A percentile compares a stretch with the other conserved stretches of the same genome.
Conservation (phyloP, 306 rosid species). For the Acacia acuminata region DNA sequence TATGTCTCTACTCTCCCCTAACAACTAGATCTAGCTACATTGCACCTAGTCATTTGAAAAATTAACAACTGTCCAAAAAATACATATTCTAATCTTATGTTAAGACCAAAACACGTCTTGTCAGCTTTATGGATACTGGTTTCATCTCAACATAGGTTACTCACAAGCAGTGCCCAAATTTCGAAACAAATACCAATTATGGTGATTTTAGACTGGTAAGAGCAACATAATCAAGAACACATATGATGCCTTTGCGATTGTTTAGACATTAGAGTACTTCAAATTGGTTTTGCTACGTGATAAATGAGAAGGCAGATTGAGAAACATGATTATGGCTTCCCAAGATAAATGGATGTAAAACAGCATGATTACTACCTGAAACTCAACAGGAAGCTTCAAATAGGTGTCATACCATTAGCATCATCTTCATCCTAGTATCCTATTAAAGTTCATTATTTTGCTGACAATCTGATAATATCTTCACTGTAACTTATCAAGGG, state of each 20-base stretch:
- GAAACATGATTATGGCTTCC: background rate
- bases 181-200: background rate
- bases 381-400: background rate
- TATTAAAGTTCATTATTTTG: background rate
- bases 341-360: conserved; percentile 5
- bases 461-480: background rate
- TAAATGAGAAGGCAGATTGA: conserved; percentile 4
- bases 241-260: background rate
- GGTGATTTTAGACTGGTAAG: conserved; percentile 3
- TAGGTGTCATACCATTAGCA: background rate
- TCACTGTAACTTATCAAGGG: background rate
- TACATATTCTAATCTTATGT: background rate
- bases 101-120: background rate
- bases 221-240: conserved; percentile 4
- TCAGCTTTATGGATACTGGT: background rate
- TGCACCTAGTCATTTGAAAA: background rate
- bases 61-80: background rate
- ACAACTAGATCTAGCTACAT: background rate
- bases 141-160: background rate
- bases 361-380: background rate
- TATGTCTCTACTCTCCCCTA: background rate
- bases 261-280: background rate
- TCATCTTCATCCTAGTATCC: background rate
- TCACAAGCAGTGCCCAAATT: background rate
- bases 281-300: conserved; percentile 8